Evolutionary conservation across 371 early-diverging fungal species (phyloP), one percentile per base, ranked within the genome.

Genomic region (Mortierella sp.): DNA sequence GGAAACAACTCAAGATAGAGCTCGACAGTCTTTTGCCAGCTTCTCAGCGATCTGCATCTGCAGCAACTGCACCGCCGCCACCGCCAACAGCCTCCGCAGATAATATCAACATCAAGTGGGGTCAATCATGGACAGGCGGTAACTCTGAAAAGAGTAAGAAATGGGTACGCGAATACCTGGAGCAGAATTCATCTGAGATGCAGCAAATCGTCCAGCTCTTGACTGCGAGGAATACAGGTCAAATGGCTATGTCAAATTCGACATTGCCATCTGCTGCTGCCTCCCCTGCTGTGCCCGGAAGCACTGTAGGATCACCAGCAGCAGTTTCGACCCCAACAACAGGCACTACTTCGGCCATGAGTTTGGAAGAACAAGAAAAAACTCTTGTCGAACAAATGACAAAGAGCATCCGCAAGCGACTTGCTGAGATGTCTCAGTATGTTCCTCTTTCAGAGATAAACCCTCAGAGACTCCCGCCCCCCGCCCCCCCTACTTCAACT

Each of bases 91-190:
- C 30, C 5, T 49, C 55, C 20, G 68, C 61, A n/a, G 68, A 67
- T 51, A n/a, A n/a, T 51, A 18, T 72, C 60, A 40, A 70, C 54
- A 57, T 81, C 49, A 55, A 58, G 20, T 81, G 81, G 81, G 81
- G 81, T 32, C 66, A 69, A 39, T 65, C 43, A 22, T 81, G 81
- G 81, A 61, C 66, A 0, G 73, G 72, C 8, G 64, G 67, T 9
- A 60, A 70, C 43, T 70, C 70, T 1, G 81, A 72, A 55, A 73
- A 81, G 70, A 63, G 52, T 51, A 72, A 75, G 64, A 75, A 63
- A n/a, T 81, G 81, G 81, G 81, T 81, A 30, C 60, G 73, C 16
- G 81, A 81, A 49, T 70, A 72, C 59, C 66, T 81, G 57, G 76
- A 81, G 37, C 61, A 68, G 30, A 81, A 81, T 59, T 72, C 76